These are phyloP conservation scores for Gaertneriomyces semiglobifer DNA, from an alignment of 192 early-diverging fungal species.

Conservation along the genomic window DNA sequence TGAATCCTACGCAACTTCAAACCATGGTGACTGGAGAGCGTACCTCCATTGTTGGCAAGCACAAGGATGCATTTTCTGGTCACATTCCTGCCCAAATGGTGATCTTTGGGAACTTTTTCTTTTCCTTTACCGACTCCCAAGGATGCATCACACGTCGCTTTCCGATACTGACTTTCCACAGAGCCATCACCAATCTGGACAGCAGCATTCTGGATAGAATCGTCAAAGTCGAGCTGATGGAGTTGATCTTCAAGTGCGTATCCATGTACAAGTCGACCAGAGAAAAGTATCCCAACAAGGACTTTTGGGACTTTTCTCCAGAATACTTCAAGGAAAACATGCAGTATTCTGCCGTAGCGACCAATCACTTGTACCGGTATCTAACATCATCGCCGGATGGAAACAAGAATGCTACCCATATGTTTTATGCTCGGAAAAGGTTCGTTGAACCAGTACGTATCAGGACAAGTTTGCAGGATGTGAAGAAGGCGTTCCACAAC, in stretches of 20 bases:
- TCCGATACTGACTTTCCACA: too few relatives aligned
- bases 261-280: background rate
- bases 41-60: constrained; percentile 5
- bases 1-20: constrained; percentile 11
- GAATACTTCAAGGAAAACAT: constrained; percentile 11
- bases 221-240: constrained; percentile 4
- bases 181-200: too few relatives aligned
- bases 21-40: constrained; percentile 9
- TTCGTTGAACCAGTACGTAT: too few relatives aligned
- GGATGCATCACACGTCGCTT: too few relatives aligned
- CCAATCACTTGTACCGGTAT: constrained; percentile 3
- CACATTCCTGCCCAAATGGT: background rate
- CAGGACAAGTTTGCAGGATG: too few relatives aligned
- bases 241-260: constrained; percentile 14
- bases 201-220: too few relatives aligned
- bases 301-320: constrained; percentile 17
- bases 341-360: background rate
- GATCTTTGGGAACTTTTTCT: too few relatives aligned
- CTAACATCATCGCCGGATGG: too few relatives aligned
- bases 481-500: too few relatives aligned
- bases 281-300: background rate
- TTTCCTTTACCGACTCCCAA: too few relatives aligned
- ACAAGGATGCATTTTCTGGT: constrained; percentile 12
- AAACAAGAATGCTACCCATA: too few relatives aligned
- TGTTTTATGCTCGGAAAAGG: too few relatives aligned